These are phyloP conservation scores for Exophiala viscosa DNA, from an alignment of 2,329 filamentous ascomycete genomes.

Conservation along the genomic window DNA sequence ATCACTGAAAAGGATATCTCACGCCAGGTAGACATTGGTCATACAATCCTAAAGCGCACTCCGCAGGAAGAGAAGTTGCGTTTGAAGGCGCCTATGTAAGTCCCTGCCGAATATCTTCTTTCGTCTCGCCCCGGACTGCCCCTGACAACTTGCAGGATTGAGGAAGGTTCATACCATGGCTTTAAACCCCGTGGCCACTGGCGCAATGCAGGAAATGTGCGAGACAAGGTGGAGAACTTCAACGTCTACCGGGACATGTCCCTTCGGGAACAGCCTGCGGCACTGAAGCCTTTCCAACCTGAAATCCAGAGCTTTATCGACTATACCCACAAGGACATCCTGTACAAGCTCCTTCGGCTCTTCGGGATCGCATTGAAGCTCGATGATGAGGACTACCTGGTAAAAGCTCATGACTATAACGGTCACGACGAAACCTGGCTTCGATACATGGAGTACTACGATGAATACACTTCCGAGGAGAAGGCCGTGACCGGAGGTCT, in stretches of 20 bases:
- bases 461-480: constrained; percentile 42
- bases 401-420: constrained; percentile 56
- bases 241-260: constrained; percentile 11
- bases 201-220: background rate
- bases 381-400: constrained; percentile 55
- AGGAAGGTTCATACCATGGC: constrained; percentile 55
- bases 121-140: background rate
- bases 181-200: constrained; percentile 49
- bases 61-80: constrained; percentile 58
- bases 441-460: constrained; percentile 60
- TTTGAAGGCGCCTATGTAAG: constrained; percentile 36
- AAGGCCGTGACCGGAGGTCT: constrained; percentile 43
- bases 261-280: constrained; percentile 4
- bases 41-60: constrained; percentile 55
- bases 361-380: constrained; percentile 61
- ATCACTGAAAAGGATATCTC: constrained; percentile 59
- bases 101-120: too few species aligned
- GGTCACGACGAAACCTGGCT: constrained; percentile 58
- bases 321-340: constrained; percentile 7
- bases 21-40: constrained; percentile 59
- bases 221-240: constrained; percentile 13
- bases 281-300: constrained; percentile 41
- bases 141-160: constrained; percentile 31
- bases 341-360: constrained; percentile 49
- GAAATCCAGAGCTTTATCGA: constrained; percentile 57